These are phyloP conservation scores for Ogataea wickerhamii DNA, from an alignment of 805 yeast species.

Conservation along the genomic window DNA sequence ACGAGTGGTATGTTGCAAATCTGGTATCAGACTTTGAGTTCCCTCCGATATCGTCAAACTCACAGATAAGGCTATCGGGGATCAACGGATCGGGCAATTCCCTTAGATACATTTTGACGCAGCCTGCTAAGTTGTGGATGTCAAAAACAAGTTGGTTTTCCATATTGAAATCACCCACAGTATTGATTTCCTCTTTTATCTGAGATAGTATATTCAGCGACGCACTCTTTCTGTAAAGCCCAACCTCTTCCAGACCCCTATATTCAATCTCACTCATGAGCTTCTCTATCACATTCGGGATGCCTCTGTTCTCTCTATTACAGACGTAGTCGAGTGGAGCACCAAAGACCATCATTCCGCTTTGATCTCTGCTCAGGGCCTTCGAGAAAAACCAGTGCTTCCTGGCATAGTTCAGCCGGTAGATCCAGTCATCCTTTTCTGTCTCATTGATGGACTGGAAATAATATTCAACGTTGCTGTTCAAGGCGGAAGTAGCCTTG, in stretches of 20 bases:
- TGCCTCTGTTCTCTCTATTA: constrained; percentile 55
- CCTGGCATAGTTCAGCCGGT: constrained; percentile 43
- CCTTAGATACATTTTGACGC: constrained; percentile 77
- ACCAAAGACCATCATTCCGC: constrained; percentile 61
- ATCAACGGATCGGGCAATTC: constrained; percentile 85
- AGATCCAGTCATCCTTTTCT: constrained; percentile 76
- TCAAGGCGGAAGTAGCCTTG: constrained; percentile 37
- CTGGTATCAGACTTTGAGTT: constrained; percentile 22
- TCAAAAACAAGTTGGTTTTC: constrained; percentile 49
- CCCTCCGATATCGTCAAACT: constrained; percentile 41
- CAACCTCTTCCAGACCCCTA: constrained; percentile 88
- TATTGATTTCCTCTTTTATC: constrained; percentile 43
- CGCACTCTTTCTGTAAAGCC: constrained; percentile 73
- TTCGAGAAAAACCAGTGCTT: constrained; percentile 56
- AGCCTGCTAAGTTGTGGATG: constrained; percentile 82
- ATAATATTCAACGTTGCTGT: constrained; percentile 39
- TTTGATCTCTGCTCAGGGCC: constrained; percentile 19
- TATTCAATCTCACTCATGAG: constrained; percentile 73
- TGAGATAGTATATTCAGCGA: constrained; percentile 44
- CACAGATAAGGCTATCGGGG: constrained; percentile 60
- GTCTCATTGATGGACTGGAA: constrained; percentile 62
- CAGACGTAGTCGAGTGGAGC: constrained; percentile 78
- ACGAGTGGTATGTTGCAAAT: constrained; percentile 23
- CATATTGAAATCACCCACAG: constrained; percentile 44
- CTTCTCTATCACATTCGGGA: constrained; percentile 65